Percentiles rank a stretch among this genome's conserved stretches.
Conservation (phyloP, 1,139 yeast species). For the Candida tropicalis region DNA sequence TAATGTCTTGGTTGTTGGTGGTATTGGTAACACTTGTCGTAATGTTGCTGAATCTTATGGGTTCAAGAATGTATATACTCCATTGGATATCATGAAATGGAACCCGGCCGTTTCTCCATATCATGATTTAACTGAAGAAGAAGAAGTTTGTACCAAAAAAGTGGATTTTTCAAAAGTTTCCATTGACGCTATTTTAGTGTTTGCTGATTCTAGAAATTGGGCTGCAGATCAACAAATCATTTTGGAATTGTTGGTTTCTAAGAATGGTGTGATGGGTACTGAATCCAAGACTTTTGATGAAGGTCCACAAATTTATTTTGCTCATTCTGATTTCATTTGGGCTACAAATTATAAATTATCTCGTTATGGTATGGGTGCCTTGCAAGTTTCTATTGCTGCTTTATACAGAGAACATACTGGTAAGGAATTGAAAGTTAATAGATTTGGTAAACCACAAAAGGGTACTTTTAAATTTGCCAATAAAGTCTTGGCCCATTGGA, state of each 20-base stretch:
- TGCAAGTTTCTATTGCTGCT: constrained; percentile 83
- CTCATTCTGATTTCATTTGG: constrained; percentile 89
- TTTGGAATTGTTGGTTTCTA: constrained; percentile 70
- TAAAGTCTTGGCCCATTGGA: constrained; percentile 73
- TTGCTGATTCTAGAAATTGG: constrained; percentile 87
- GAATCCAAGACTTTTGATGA: constrained; percentile 66
- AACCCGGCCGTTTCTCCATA: constrained; percentile 83
- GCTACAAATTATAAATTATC: constrained; percentile 80
- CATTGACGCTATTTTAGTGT: constrained; percentile 74
- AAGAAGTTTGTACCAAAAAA: constrained; percentile 53
- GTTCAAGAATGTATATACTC: constrained; percentile 72
- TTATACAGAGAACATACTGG: constrained; percentile 81
- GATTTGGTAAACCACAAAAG: constrained; percentile 85
- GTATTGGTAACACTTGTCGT: constrained; percentile 80
- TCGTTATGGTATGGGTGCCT: constrained; percentile 89
- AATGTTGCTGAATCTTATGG: constrained; percentile 79
- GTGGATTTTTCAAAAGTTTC: constrained; percentile 65
- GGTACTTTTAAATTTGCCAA: constrained; percentile 82
- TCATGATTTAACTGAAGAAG: constrained; percentile 75
- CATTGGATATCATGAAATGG: constrained; percentile 83
- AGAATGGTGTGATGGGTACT: constrained; percentile 83
- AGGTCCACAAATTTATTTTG: constrained; percentile 82
- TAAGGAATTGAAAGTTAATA: constrained; percentile 68
- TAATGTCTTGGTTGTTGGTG: constrained; percentile 82
- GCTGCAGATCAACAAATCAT: constrained; percentile 89